These are phyloP conservation scores for Aristolochia fimbriata DNA, from an alignment of 164 flowering plant genomes.

Conservation along the genomic window DNA sequence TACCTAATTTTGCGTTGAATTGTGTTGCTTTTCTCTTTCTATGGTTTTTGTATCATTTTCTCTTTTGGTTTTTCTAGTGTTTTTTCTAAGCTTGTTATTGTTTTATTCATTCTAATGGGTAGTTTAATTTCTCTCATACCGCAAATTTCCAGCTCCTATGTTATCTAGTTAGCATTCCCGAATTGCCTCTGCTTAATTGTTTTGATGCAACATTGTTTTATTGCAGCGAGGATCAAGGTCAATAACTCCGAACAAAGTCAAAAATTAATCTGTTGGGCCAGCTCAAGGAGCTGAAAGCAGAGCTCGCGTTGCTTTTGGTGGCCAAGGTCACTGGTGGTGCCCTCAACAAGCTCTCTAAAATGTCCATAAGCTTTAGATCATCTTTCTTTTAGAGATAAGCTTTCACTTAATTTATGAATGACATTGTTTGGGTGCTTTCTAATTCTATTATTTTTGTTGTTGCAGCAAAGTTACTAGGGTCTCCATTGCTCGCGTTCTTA, in stretches of 20 bases:
- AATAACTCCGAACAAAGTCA: constrained; percentile 48
- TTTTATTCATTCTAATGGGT: too few relatives aligned
- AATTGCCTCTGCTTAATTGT: too few relatives aligned
- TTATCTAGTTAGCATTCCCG: too few relatives aligned
- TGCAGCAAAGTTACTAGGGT: constrained; percentile 79
- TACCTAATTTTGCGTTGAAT: too few relatives aligned
- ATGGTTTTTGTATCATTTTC: too few relatives aligned
- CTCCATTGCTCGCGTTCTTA: constrained; percentile 65
- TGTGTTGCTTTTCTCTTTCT: too few relatives aligned
- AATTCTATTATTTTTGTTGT: background rate
- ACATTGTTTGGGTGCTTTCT: background rate
- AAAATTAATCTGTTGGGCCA: constrained; percentile 45
- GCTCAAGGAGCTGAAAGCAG: constrained; percentile 62
- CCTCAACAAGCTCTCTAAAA: constrained; percentile 73
- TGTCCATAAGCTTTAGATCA: constrained; percentile 20
- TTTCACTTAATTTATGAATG: background rate
- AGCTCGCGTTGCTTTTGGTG: constrained; percentile 64
- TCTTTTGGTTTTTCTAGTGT: too few relatives aligned
- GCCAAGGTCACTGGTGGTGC: constrained; percentile 82
- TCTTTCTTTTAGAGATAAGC: background rate
- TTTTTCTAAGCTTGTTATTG: too few relatives aligned
- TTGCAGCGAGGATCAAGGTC: constrained; percentile 64
- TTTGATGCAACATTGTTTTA: background rate
- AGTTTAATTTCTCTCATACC: too few relatives aligned
- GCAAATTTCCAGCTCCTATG: too few relatives aligned